Percentiles rank a stretch among this genome's conserved stretches.
phyloP scores from a whole-genome alignment of 306 rosid species.

The Morella rubra region DNA sequence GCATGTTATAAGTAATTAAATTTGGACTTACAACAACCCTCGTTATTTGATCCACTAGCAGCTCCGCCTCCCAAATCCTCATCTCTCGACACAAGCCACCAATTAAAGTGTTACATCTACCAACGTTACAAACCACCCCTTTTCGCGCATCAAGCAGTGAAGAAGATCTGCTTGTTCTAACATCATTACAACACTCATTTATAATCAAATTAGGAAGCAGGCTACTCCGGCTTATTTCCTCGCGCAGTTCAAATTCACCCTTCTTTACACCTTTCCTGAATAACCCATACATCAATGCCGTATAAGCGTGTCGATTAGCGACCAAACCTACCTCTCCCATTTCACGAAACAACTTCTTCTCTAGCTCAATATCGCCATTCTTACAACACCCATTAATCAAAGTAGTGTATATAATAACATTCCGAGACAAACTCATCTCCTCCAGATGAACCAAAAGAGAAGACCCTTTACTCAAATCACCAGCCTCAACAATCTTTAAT shows the following conservation, averaged over 20 bases:
- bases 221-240: slow-evolving; percentile 53
- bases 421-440: slow-evolving; percentile 42
- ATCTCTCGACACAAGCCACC: slow-evolving; percentile 54
- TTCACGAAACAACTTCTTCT: slow-evolving; percentile 56
- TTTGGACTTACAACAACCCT: slow-evolving; percentile 52
- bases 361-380: slow-evolving; percentile 56
- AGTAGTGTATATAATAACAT: slow-evolving; percentile 63
- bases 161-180: slow-evolving; percentile 46
- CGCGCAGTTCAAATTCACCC: slow-evolving; percentile 69
- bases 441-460: slow-evolving; percentile 51
- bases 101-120: slow-evolving; percentile 54
- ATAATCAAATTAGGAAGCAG: slow-evolving; percentile 50
- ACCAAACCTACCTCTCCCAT: slow-evolving; percentile 56
- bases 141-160: slow-evolving; percentile 55
- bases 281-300: slow-evolving; percentile 64
- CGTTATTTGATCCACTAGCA: slow-evolving; percentile 47
- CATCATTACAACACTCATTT: slow-evolving; percentile 47
- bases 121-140: slow-evolving; percentile 51
- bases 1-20: slow-evolving; percentile 52
- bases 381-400: slow-evolving; percentile 79
- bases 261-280: slow-evolving; percentile 63
- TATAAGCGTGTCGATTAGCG: slow-evolving; percentile 61
- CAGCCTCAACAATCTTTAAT: slow-evolving; percentile 62
- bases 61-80: slow-evolving; percentile 49
- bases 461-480: slow-evolving; percentile 58